phyloP scores from a whole-genome alignment of 352 stramenopile species.

The Globisporangium apiculatum region DNA sequence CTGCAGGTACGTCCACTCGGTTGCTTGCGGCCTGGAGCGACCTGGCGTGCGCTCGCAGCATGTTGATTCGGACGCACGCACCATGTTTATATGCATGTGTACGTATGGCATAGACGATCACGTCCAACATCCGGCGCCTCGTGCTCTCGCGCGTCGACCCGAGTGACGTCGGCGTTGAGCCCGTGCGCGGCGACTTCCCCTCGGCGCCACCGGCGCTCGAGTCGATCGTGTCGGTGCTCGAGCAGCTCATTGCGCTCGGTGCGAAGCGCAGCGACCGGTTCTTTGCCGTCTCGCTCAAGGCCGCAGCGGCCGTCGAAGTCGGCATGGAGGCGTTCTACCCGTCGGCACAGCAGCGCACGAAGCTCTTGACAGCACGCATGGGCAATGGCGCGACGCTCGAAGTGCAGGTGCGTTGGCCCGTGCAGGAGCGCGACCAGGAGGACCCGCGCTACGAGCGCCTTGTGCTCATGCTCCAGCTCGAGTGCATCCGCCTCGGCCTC shows the following conservation, averaged over 20 bases:
- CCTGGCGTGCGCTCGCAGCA: neutral
- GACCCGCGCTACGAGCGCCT: slow-evolving; percentile 82
- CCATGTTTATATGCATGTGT: no score
- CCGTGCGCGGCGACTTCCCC: slow-evolving; percentile 38
- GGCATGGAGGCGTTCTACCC: slow-evolving; percentile 85
- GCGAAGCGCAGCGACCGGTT: slow-evolving; percentile 76
- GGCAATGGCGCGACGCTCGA: slow-evolving; percentile 77
- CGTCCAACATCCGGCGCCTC: slow-evolving; percentile 72
- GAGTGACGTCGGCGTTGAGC: slow-evolving; percentile 58
- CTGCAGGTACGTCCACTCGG: slow-evolving; percentile 27
- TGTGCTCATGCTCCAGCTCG: slow-evolving; percentile 82
- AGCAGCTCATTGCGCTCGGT: slow-evolving; percentile 74
- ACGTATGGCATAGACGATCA: slow-evolving; percentile 43
- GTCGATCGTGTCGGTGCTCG: slow-evolving; percentile 52
- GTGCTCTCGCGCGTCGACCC: slow-evolving; percentile 76
- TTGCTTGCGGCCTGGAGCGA: neutral
- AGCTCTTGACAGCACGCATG: slow-evolving; percentile 78
- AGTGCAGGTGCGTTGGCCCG: slow-evolving; percentile 81
- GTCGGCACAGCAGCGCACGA: slow-evolving; percentile 74
- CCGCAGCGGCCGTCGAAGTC: slow-evolving; percentile 75
- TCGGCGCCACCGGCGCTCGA: slow-evolving; percentile 56
- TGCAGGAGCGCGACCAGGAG: slow-evolving; percentile 82
- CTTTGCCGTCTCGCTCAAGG: slow-evolving; percentile 78
- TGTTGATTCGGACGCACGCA: neutral
- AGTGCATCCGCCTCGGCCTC: slow-evolving; percentile 71